Evolutionary conservation across 352 stramenopile genomes (phyloP), one percentile per base, ranked within the genome.

Genomic region (Phytophthora agathidicida): DNA sequence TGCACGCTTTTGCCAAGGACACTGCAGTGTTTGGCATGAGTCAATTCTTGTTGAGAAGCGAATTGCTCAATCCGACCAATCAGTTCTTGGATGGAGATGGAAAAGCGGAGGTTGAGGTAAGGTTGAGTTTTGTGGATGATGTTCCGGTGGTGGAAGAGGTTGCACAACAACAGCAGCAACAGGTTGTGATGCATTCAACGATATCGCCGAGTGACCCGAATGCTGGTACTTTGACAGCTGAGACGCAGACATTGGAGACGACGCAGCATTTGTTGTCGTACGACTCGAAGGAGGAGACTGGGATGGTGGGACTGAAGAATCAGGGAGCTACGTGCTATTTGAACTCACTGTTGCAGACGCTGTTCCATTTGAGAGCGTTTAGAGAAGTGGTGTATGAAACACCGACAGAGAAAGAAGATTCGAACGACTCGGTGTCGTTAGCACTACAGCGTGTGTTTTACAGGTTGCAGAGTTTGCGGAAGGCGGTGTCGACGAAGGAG

Each of bases 321-420:
- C 87, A 96, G 58, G 92, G 89, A 11, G 91, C 90, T 10, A 98
- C 91, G 9, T 98, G 93, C 69, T 98, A 98, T 67, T 80, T 98
- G 75, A 98, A 98, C 65, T 97, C 90, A 22, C 65, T 98, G 14
- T 78, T 98, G 20, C 91, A 98, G 71, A 97, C 88, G 43, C 71
- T 98, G 16, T 98, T 94, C 60, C 86, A 97, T 49, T 67, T 97
- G 51, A 69, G 77, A 23, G 86, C 83, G 22, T 96, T 98, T 42
- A 71, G 92, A 19, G 80, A 89, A 7, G 86, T 88, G 13, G 87
- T 96, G 38, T 96, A 96, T 44, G 82, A 85, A 28, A 94, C 85
- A 1, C 87, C 87, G 3, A 91, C 82, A 2, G 69, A 71, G 22
- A 66, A 80, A 19, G 87, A 96, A 60, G 87, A 96, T 57, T 93